Evolutionary conservation across 805 yeast genomes (phyloP).

Genomic region (Candida pseudofarinosa): DNA sequence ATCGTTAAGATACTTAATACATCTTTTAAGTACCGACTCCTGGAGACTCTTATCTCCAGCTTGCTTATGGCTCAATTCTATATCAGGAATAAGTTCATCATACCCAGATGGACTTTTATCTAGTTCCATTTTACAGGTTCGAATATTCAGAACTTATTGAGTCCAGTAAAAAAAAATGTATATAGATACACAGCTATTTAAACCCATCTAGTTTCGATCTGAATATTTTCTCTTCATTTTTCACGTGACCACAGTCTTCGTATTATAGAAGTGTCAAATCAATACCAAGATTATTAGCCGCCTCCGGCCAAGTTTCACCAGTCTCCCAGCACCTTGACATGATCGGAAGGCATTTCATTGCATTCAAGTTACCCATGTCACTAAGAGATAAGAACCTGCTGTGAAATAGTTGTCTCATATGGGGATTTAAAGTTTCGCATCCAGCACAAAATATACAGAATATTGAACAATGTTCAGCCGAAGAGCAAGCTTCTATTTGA

Average conservation of each 20-base stretch:
- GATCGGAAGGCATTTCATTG: conserved; percentile 42
- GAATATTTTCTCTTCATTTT: background rate
- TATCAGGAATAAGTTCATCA: conserved; percentile 19
- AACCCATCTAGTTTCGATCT: background rate
- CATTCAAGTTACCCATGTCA: conserved; percentile 40
- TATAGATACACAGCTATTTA: background rate
- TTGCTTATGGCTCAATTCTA: conserved; percentile 20
- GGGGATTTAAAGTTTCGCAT: conserved; percentile 46
- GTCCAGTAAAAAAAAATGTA: background rate
- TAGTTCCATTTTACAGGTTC: background rate
- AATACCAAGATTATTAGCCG: conserved; percentile 38
- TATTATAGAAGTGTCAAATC: conserved; percentile 41
- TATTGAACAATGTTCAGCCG: conserved; percentile 53
- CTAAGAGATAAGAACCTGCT: conserved; percentile 39
- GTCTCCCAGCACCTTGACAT: conserved; percentile 53
- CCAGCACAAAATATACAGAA: conserved; percentile 57
- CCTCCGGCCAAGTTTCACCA: conserved; percentile 49
- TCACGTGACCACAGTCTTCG: background rate
- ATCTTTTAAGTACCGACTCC: conserved; percentile 19
- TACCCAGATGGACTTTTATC: conserved; percentile 15
- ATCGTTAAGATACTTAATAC: conserved; percentile 20
- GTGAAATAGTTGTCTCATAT: conserved; percentile 31
- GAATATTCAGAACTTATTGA: background rate
- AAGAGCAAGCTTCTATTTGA: conserved; percentile 41
- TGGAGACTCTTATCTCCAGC: conserved; percentile 26